Base-by-base conservation (phyloP, 805 yeast genomes). In the Peterozyma xylosa region DNA sequence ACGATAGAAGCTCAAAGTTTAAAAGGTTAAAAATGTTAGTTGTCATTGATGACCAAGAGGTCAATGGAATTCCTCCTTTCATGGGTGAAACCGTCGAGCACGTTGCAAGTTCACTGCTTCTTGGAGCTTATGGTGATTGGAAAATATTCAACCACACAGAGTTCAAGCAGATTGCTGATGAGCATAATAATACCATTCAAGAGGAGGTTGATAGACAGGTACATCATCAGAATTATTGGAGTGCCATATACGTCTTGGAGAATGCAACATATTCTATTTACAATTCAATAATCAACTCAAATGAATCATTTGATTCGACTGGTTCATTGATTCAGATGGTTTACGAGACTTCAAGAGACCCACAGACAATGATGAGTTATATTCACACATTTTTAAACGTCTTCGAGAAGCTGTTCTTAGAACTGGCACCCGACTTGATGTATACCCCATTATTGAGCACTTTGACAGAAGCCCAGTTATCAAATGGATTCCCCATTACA, bases 271-370 rank as follows among this genome's bases (percentile, higher is more conserved):
- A 52, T 18, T 51, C 60, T 33, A 56, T 68, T 17, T 47, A 54
- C 21, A 51, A 62, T 16, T 79, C 79, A 3, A 58, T 80, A n/a
- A 47, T 51, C 30, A 45, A 47, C n/a, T 70, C 67, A 1, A 57
- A 69, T 47, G 32, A 59, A 11, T 42, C 53, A 6, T 58, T 67
- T 43, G 57, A 56, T 41, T 51, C 57, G 10, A 48, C 58, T 51
- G 15, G 45, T 32, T 53, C 57, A 42, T 52, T 70, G 35, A 57
- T 76, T 6, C 49, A 60, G 15, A 57, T 64, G 3, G 51, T 67
- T 38, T 82, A 74, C 55, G 86, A 80, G 56, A 71, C 84, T 1
- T 87, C 82, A 5, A 65, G 89, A 52, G 91, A 84, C 56, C 68
- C 75, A 34, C 49, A 66, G 15, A 70, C 73, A 32, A 67, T 80